phyloP scores from a whole-genome alignment of 73 alveolate genomes.

The Tetrahymena thermophila region DNA sequence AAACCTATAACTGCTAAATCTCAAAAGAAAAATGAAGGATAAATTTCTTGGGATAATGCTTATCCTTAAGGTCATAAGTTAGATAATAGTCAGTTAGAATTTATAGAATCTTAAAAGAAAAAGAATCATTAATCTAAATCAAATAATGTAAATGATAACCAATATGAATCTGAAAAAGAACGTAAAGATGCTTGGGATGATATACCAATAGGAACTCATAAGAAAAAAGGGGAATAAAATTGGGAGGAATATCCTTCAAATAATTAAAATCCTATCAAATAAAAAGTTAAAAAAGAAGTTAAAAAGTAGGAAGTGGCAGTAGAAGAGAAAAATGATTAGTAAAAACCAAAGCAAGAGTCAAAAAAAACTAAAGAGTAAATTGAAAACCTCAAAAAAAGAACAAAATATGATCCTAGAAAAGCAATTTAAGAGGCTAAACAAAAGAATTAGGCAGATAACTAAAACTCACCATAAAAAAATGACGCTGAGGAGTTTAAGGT shows the following conservation, averaged over 20 bases:
- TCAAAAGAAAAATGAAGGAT: not conserved
- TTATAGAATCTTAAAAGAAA: not conserved
- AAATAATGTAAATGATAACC: not conserved
- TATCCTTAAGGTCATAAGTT: not conserved
- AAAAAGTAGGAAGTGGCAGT: not conserved
- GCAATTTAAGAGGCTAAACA: slow-evolving; percentile 34
- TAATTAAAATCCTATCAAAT: not conserved
- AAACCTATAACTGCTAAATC: not conserved
- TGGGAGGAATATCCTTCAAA: not conserved
- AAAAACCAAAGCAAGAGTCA: not conserved
- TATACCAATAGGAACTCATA: not conserved
- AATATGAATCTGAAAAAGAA: not conserved
- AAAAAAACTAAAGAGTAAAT: not conserved
- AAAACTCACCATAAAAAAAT: not conserved
- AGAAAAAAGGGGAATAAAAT: not conserved
- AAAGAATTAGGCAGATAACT: slow-evolving; percentile 1
- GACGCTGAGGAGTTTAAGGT: not conserved
- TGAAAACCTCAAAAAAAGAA: slow-evolving; percentile 40
- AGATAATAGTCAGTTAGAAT: not conserved
- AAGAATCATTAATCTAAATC: not conserved
- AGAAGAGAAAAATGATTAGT: not conserved
- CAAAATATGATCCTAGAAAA: slow-evolving; percentile 47
- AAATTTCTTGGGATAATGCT: not conserved
- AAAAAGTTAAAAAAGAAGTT: not conserved
- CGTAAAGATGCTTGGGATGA: not conserved